Conservation (phyloP, 78 protist genomes). For the Dictyostelium firmibasis region DNA sequence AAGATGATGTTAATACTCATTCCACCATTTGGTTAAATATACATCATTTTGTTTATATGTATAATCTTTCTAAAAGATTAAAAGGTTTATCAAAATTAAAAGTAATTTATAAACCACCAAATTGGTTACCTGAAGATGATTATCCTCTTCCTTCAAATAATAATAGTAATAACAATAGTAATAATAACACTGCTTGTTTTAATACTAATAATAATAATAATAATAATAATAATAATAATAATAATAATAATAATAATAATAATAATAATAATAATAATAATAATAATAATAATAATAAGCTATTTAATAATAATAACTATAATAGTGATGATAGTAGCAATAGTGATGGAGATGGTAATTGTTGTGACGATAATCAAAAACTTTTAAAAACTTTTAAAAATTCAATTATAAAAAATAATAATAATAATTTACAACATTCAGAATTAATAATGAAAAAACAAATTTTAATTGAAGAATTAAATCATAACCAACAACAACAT, state of each 20-base stretch:
- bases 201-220: not conserved
- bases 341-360: not conserved
- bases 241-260: not conserved
- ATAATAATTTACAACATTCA: not conserved
- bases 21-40: not conserved
- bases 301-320: not conserved
- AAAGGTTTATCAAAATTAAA: conserved; percentile 23
- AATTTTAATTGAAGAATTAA: not conserved
- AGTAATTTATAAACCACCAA: conserved; percentile 33
- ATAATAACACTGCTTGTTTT: not conserved
- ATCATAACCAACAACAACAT: not conserved
- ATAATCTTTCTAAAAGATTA: conserved; percentile 27
- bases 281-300: too few relatives aligned
- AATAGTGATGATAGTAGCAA: not conserved
- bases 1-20: not conserved
- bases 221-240: not conserved
- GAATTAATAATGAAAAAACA: not conserved
- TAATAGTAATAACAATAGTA: not conserved
- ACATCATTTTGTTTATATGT: conserved; percentile 16
- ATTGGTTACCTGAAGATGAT: conserved; percentile 22
- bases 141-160: not conserved
- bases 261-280: not conserved
- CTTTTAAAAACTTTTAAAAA: not conserved
- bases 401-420: not conserved
- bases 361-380: not conserved